A percentile compares a stretch with the other conserved stretches of the same genome.
Evolutionary conservation across 495 filamentous ascomycete genomes (phyloP).

Genomic region (Venustampulla echinocandica): DNA sequence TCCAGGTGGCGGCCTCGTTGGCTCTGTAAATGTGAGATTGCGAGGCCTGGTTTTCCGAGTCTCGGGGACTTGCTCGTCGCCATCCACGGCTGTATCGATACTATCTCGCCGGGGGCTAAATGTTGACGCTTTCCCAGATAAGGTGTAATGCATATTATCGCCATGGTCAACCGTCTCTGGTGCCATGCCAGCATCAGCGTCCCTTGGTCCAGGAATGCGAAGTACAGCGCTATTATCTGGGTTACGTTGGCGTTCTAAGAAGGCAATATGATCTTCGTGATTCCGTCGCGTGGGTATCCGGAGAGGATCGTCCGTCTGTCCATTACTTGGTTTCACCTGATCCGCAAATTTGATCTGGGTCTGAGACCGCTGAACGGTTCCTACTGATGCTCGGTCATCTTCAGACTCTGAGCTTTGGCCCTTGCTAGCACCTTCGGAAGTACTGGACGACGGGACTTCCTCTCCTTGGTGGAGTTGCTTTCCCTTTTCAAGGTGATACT

Average conservation of each 20-base stretch:
- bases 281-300: conserved; percentile 44
- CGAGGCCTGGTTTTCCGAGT: conserved; percentile 27
- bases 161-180: conserved; percentile 54
- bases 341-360: conserved; percentile 57
- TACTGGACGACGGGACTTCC: conserved; percentile 11
- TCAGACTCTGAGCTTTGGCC: conserved; percentile 6
- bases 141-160: conserved; percentile 14
- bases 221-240: conserved; percentile 60
- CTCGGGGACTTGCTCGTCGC: conserved; percentile 13
- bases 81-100: background rate
- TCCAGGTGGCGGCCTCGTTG: conserved; percentile 23
- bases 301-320: conserved; percentile 27
- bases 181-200: conserved; percentile 69
- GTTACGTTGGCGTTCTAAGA: conserved; percentile 77
- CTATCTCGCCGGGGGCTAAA: conserved; percentile 1
- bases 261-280: conserved; percentile 74
- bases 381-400: background rate
- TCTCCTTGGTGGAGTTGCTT: conserved; percentile 15
- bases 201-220: conserved; percentile 79
- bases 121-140: conserved; percentile 10
- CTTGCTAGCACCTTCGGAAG: conserved; percentile 4
- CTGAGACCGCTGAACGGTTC: conserved; percentile 2
- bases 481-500: conserved; percentile 4
- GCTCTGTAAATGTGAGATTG: conserved; percentile 42
- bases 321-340: conserved; percentile 43